Percentiles rank a stretch among this genome's conserved stretches.
Evolutionary conservation across 2,329 filamentous ascomycete species (phyloP).

Genomic region (Cercospora sp.): DNA sequence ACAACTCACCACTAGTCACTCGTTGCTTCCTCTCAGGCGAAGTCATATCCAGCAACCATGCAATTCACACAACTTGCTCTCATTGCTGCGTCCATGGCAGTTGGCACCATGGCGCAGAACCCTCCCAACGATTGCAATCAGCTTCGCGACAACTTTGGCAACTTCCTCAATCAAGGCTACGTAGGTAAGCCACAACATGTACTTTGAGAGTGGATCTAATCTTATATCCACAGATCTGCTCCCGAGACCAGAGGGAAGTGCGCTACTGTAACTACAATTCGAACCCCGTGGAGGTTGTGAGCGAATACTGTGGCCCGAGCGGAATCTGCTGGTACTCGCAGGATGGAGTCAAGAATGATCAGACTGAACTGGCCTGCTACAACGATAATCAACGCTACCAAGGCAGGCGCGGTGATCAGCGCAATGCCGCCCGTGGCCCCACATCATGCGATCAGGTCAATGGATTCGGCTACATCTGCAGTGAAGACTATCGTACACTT

Average conservation of each 20-base stretch:
- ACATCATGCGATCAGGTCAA: constrained; percentile 14
- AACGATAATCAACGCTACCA: too few relatives aligned
- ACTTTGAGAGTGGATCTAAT: not conserved
- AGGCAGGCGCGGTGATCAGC: too few relatives aligned
- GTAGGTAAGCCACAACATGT: not conserved
- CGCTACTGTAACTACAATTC: constrained; percentile 15
- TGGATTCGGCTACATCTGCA: constrained; percentile 16
- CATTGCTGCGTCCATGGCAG: constrained; percentile 9
- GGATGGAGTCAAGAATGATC: constrained; percentile 1
- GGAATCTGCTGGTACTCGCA: constrained; percentile 11
- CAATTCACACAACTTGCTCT: constrained; percentile 2
- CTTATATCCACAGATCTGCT: constrained; percentile 6
- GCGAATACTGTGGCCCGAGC: constrained; percentile 12
- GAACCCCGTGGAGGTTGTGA: not conserved
- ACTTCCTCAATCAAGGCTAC: constrained; percentile 11
- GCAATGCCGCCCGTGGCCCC: not conserved
- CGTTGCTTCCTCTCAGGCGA: not conserved
- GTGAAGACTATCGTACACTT: constrained; percentile 13
- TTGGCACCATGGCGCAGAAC: constrained; percentile 6
- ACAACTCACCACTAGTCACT: not conserved
- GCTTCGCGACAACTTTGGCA: not conserved
- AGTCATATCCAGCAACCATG: not conserved
- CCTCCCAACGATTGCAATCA: constrained; percentile 3
- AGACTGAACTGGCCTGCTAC: not conserved
- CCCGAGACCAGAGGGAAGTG: constrained; percentile 2